Base-by-base conservation (phyloP, 2,329 filamentous ascomycete genomes). In the Fusarium annulatum region DNA sequence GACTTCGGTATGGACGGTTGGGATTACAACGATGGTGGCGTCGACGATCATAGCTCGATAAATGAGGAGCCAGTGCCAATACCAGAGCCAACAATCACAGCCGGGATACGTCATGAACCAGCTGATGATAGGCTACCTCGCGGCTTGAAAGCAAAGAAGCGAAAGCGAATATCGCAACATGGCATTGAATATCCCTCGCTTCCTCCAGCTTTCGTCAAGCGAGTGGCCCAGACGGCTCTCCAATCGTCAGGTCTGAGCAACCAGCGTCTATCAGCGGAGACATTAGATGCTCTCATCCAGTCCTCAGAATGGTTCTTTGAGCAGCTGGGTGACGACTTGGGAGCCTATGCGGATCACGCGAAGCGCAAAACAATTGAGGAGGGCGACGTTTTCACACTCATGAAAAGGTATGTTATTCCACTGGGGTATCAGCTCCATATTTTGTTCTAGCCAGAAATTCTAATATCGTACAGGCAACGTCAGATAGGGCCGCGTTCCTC, bases 251-350 rank as follows among this genome's bases (percentile, higher is more conserved):
- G 91, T 26, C 85, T 88, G 15, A 88, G 88, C 75, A 94, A 92
- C 75, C 85, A 89, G 9, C 93, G 92, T 73, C 88, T 97, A 52
- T 90, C 88, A 64, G 90, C 92, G 51, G 93, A 96, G 58, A 91
- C 93, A 4, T 84, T 97, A 42, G 88, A 89, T 36, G 92, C 92
- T 9, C 90, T 97, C 61, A 91, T 92, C 77, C 92, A 94, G 79
- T 94, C 94, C 2, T 93, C 93, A 6, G 94, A 97, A 70, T 96
- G 94, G 92, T 97, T 95, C 81, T 97, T 97, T 80, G 94, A 97
- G 82, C 95, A 97, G 81, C 85, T 93, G 5, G 91, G 93, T 53
- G 93, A 95, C 68, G 94, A 97, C 79, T 83, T 97, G 61, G 89
- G 89, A 18, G 92, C 91, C 5, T 97, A 95, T 81, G 93, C 95